Evolutionary conservation across 345 rosid genomes (phyloP).

Genomic region (Moricandia arvensis): DNA sequence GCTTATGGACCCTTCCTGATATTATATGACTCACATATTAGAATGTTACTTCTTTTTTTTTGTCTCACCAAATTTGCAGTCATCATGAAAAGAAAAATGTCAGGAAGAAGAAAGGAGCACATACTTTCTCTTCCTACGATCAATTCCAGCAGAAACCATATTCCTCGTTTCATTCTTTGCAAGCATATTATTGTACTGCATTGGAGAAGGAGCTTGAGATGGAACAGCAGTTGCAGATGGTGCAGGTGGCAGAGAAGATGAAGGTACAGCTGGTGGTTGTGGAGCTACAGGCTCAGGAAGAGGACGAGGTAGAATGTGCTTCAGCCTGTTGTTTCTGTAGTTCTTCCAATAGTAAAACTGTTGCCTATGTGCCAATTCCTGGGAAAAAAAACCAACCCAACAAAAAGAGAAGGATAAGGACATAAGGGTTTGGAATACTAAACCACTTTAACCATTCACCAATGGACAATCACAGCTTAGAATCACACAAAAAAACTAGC

Average conservation of each 20-base stretch:
- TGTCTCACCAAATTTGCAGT: background rate
- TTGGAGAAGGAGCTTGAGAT: conserved; percentile 67
- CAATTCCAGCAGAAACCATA: conserved; percentile 48
- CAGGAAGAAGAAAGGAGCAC: conserved; percentile 30
- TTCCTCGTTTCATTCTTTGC: conserved; percentile 68
- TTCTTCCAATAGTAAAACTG: conserved; percentile 99
- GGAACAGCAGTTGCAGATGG: conserved; percentile 53
- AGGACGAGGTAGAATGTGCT: conserved; percentile 87
- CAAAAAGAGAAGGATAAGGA: background rate
- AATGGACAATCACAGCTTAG: background rate
- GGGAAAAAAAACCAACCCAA: background rate
- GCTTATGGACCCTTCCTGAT: conserved; percentile 37
- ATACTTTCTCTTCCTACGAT: conserved; percentile 87
- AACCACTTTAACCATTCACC: background rate
- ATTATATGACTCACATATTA: conserved; percentile 14
- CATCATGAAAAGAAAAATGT: background rate
- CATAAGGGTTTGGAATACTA: background rate
- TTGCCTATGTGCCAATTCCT: conserved; percentile 97
- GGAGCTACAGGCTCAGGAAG: conserved; percentile 77
- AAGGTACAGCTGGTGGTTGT: conserved; percentile 38
- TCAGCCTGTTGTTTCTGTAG: conserved; percentile 87
- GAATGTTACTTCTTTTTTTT: background rate
- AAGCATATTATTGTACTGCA: conserved; percentile 72
- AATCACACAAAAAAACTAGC: conserved; percentile 19
- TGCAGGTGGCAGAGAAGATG: conserved; percentile 39